A percentile compares a stretch with the other conserved stretches of the same genome.
Conservation (phyloP, 306 rosid genomes). For the Ormosia semicastrata region DNA sequence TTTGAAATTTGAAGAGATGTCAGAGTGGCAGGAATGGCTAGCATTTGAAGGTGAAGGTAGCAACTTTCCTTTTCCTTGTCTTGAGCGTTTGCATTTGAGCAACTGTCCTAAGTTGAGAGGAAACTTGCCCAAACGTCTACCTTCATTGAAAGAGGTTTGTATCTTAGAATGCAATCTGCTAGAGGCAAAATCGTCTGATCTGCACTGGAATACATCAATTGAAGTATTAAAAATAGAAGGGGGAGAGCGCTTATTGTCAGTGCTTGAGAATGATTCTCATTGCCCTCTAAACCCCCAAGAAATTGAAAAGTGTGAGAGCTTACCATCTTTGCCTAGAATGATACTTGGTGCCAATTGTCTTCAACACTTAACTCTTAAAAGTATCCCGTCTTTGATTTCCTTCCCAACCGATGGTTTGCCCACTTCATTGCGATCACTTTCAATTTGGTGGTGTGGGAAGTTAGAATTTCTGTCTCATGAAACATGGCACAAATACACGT, state of each 20-base stretch:
- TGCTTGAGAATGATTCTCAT: not conserved
- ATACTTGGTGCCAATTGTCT: no score
- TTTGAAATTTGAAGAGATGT: not conserved
- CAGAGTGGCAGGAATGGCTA: constrained; percentile 3
- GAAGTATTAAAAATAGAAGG: not conserved
- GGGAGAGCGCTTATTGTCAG: not conserved
- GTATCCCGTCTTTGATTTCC: no score
- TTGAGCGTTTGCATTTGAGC: not conserved
- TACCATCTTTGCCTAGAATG: no score
- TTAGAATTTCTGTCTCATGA: no score
- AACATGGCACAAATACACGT: no score
- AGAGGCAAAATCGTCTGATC: not conserved
- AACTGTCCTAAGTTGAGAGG: not conserved
- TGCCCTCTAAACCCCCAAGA: no score
- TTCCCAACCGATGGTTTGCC: no score
- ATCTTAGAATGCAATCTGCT: not conserved
- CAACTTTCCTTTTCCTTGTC: not conserved
- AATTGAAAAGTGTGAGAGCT: no score
- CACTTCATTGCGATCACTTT: no score
- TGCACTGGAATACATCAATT: constrained; percentile 11
- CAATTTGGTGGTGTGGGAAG: no score
- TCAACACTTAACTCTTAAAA: no score
- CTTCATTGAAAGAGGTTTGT: not conserved
- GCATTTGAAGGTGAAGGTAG: not conserved
- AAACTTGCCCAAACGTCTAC: not conserved